Evolutionary conservation across 1,284 basidiomycete species (phyloP), one percentile per base, ranked within the genome.

Genomic region (Acaromyces ingoldii): DNA sequence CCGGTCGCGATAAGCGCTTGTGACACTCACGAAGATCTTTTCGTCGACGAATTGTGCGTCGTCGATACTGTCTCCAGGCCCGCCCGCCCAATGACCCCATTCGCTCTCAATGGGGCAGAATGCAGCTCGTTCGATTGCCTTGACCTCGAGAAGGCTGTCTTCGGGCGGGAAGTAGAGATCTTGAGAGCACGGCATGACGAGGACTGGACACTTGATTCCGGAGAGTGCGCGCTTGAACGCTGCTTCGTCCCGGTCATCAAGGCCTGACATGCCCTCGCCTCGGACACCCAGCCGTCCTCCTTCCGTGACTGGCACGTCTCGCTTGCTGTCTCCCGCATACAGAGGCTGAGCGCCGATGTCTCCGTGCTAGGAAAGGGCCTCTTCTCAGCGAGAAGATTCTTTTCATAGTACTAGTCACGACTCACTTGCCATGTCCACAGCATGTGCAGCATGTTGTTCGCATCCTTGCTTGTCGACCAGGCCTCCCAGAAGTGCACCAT

Each of bases 101-200:
- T 64, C 58, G 19, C 49, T 57, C 5, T 62, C 60, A 28, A 64
- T 62, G 7, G 63, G 58, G 17, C 61, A 52, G n/a, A 65, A 19
- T 37, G 43, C 34, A 7, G 62, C 61, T 11, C 17, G 55, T 0
- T 55, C 63, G 41, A 65, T 64, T 11, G 57, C 24, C n/a, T 31
- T 55, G 0, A 49, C 49, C 34, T 65, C 62, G 3, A 51, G 19
- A 19, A 58, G 46, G 21, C 52, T 57, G 37, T 65, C 63, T 30
- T 63, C 63, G 2, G 63, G 63, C 10, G 63, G 63, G 36, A 65
- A 65, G 49, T 65, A 65, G n/a, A 65, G n/a, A 25, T 55, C 30
- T 6, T 39, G 24, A 13, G 22, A 26, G 3, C 47, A 44, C 1
- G 63, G 63, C 21, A 64, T 44, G 22, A 65, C 57, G 25, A 65